Evolutionary conservation across 768 basidiomycete species (phyloP).

Genomic region (Pleurotus tuber-regium): DNA sequence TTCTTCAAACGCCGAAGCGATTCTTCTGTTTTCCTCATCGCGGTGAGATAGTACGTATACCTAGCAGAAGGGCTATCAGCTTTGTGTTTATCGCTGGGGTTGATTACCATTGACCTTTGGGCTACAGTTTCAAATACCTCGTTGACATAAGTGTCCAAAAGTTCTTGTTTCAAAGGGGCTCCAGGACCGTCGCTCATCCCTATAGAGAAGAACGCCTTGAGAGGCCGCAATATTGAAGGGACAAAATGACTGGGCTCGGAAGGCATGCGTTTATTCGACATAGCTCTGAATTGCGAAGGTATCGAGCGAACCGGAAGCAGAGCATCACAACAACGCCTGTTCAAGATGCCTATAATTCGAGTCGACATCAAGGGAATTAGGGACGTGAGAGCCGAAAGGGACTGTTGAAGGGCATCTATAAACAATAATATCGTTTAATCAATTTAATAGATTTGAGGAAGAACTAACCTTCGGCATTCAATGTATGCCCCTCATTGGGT

Average conservation of each 20-base stretch:
- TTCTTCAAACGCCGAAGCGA: conserved; percentile 84
- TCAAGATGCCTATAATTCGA: conserved; percentile 70
- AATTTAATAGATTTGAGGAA: not conserved
- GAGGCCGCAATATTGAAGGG: conserved; percentile 72
- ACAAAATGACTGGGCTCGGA: conserved; percentile 88
- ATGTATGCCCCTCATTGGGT: conserved; percentile 26
- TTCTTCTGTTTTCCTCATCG: conserved; percentile 92
- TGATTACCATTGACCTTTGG: conserved; percentile 46
- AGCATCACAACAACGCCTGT: conserved; percentile 80
- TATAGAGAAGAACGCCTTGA: conserved; percentile 71
- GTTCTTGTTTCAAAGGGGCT: conserved; percentile 49
- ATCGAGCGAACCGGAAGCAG: conserved; percentile 84
- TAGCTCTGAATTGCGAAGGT: conserved; percentile 86
- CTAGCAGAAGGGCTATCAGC: conserved; percentile 31
- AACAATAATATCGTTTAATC: not conserved
- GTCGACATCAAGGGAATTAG: conserved; percentile 57
- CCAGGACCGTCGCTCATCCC: conserved; percentile 61
- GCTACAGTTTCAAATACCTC: conserved; percentile 73
- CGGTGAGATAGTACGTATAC: conserved; percentile 75
- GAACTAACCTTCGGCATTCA: conserved; percentile 50
- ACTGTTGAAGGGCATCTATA: conserved; percentile 54
- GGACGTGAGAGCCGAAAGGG: conserved; percentile 45
- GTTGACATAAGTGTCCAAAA: conserved; percentile 47
- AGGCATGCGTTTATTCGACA: conserved; percentile 69
- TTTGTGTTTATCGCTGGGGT: not conserved